phyloP scores from a whole-genome alignment of 257 asterid genomes.

The Catharanthus roseus region DNA sequence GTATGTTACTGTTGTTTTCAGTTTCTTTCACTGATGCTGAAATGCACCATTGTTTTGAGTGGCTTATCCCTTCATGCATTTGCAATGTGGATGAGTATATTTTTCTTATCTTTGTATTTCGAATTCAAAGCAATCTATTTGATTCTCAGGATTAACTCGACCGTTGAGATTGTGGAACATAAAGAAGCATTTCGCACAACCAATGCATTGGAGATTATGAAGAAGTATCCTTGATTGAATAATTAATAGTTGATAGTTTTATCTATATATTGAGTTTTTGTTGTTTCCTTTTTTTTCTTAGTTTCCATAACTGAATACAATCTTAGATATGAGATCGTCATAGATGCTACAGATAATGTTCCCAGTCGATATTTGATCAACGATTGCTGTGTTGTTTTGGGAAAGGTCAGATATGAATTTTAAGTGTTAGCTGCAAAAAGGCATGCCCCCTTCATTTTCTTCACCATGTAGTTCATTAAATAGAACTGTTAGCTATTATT shows the following conservation, averaged over 20 bases:
- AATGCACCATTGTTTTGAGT: not conserved
- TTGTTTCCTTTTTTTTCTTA: not conserved
- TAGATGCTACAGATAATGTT: constrained; percentile 95
- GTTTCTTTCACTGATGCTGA: not conserved
- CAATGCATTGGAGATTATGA: constrained; percentile 74
- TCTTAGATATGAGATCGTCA: constrained; percentile 78
- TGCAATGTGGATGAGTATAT: constrained; percentile 1
- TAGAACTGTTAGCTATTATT: not conserved
- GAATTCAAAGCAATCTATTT: not conserved
- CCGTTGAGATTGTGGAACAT: constrained; percentile 70
- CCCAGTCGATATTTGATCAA: constrained; percentile 97
- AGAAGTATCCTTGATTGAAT: constrained; percentile 45
- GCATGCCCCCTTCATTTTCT: not conserved
- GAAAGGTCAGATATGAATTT: constrained; percentile 58
- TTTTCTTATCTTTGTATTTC: not conserved
- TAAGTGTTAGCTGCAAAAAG: not conserved
- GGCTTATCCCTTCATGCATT: not conserved
- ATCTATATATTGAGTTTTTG: not conserved
- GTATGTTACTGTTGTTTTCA: constrained; percentile 35
- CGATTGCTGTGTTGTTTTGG: constrained; percentile 86
- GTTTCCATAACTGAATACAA: constrained; percentile 19
- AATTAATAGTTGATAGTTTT: constrained; percentile 2
- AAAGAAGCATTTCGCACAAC: constrained; percentile 80
- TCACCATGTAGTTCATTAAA: not conserved
- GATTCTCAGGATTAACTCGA: constrained; percentile 66